phyloP scores from a whole-genome alignment of 1,284 basidiomycete species.

The Moesziomyces sp. region DNA sequence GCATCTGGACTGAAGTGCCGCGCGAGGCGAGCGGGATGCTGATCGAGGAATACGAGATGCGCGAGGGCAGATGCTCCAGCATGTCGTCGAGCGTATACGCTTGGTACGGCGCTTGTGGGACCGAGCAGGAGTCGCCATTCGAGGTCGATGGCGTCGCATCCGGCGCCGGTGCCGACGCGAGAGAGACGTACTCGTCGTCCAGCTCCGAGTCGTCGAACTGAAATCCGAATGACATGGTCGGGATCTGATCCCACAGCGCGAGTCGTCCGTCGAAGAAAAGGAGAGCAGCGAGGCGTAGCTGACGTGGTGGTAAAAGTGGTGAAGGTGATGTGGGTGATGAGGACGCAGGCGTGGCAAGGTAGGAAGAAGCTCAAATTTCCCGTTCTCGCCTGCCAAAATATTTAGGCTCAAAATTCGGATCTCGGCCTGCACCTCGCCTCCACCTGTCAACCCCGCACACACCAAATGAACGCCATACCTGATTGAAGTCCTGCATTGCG shows the following conservation, averaged over 20 bases:
- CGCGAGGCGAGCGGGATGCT: conserved; percentile 16
- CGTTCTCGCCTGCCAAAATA: conserved; percentile 5
- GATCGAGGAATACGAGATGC: conserved; percentile 49
- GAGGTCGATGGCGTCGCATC: background rate
- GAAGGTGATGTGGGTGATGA: too few species aligned
- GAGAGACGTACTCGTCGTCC: conserved; percentile 42
- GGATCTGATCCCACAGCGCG: too few species aligned
- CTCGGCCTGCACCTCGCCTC: conserved; percentile 22
- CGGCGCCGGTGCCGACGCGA: conserved; percentile 7
- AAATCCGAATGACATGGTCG: conserved; percentile 43
- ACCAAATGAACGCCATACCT: too few species aligned
- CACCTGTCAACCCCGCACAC: background rate
- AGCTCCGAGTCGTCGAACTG: conserved; percentile 47
- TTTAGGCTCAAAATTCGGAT: conserved; percentile 16
- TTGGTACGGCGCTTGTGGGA: conserved; percentile 14
- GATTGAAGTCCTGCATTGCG: background rate
- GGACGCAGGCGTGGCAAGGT: background rate
- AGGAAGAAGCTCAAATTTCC: background rate
- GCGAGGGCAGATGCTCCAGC: conserved; percentile 36
- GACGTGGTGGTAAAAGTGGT: too few species aligned
- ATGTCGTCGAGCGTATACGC: conserved; percentile 17
- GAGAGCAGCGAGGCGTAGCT: too few species aligned
- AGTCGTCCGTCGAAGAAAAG: too few species aligned
- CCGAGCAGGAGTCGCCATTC: background rate
- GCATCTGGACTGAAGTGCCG: conserved; percentile 69